Base-by-base conservation (phyloP, 768 basidiomycete genomes). In the Rhodotorula graminis region DNA sequence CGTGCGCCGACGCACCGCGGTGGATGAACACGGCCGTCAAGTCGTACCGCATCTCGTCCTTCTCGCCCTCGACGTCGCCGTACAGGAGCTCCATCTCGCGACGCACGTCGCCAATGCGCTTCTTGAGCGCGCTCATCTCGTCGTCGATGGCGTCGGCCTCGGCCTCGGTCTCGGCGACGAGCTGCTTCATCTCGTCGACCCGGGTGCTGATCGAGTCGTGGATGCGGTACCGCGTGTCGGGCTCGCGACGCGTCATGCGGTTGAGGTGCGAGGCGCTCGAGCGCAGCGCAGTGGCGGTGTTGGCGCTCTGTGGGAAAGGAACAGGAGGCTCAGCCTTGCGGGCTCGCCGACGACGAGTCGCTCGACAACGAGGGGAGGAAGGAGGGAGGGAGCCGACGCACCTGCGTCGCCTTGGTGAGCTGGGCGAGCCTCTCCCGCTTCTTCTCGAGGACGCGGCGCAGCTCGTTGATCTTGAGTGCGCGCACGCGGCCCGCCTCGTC, bases 21-120 rank as follows among this genome's bases (percentile, higher is more conserved):
- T 98, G 94, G 71, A 97, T 90, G 83, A 82, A 98, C 29, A 97
- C 95, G 18, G 92, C 91, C 0, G 91, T 92, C 57, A 98, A 85
- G 79, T 96, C 92, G 80, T 96, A 98, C 44, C 88, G 47, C 49
- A 68, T 46, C 19, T 21, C 88, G 15, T 86, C 33, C 25, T 80
- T n/a, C n/a, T n/a, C n/a, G n/a, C n/a, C n/a, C n/a, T n/a, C 84
- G 57, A 87, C 87, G 74, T 88, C 86, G 58, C 82, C 82, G 94
- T 94, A 97, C 1, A 93, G 77, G 2, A 80, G 80, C 76, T 94
- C 91, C 47, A 95, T 80, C 5, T 37, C 37, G 37, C 4, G 37
- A 80, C 92, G 91, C 6, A 65, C 7, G n/a, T 62, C 60, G 15
- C 12, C 52, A 25, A 67, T 33, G 18, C 64, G 69, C 23, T 53